phyloP scores from a whole-genome alignment of 139 green algal species.

The Haematococcus sp. region DNA sequence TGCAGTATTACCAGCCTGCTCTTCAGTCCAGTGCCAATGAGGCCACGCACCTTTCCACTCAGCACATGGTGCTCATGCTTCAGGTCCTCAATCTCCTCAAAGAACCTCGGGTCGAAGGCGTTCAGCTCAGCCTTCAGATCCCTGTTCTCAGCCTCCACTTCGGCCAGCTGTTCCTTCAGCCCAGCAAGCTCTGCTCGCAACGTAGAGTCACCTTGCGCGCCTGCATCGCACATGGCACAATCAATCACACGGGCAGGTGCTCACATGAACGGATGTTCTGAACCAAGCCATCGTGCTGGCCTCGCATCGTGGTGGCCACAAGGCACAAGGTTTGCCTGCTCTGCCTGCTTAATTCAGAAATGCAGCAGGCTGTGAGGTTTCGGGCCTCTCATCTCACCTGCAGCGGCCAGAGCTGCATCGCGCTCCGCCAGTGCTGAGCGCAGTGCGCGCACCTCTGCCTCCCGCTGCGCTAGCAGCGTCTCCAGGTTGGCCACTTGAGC shows the following conservation, averaged over 20 bases:
- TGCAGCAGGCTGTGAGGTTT: too few species aligned
- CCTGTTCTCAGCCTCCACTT: conserved; percentile 65
- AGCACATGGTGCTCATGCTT: conserved; percentile 63
- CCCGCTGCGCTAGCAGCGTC: conserved; percentile 31
- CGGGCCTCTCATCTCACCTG: too few species aligned
- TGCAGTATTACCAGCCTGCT: too few species aligned
- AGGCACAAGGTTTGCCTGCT: too few species aligned
- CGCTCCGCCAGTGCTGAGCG: conserved; percentile 39
- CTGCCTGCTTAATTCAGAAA: too few species aligned
- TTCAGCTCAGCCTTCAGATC: conserved; percentile 72
- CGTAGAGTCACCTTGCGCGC: too few species aligned
- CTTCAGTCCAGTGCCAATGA: too few species aligned
- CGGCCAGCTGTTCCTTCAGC: conserved; percentile 40
- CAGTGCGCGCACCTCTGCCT: conserved; percentile 37
- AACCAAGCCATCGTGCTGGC: too few species aligned
- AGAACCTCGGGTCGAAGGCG: conserved; percentile 76
- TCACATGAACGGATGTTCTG: too few species aligned
- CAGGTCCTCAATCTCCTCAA: conserved; percentile 77
- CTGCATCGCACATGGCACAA: neutral
- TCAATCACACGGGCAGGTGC: too few species aligned
- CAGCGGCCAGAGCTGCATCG: conserved; percentile 35
- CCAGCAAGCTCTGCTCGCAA: conserved; percentile 12
- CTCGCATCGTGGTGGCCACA: too few species aligned
- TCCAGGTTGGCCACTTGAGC: conserved; percentile 30
- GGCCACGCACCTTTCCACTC: conserved; percentile 8